Evolutionary conservation across 1,284 basidiomycete species (phyloP).

Genomic region (Apiotrichum sp.): DNA sequence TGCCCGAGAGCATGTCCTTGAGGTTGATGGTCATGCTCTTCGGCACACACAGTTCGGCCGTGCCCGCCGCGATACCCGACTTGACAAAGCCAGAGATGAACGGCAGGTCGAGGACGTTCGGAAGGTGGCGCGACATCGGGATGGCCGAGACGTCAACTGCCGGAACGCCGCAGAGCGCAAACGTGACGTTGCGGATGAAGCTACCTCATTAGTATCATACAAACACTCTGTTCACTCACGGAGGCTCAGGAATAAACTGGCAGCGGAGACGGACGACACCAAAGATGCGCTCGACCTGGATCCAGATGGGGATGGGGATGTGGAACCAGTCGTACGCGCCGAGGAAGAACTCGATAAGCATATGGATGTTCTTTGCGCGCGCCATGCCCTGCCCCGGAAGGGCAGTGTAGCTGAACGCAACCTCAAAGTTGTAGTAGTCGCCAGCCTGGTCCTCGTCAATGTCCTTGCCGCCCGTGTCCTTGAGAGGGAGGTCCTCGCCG

Average conservation of each 20-base stretch:
- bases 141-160: constrained; percentile 66
- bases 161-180: constrained; percentile 73
- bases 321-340: constrained; percentile 36
- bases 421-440: constrained; percentile 64
- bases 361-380: constrained; percentile 57
- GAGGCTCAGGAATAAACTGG: constrained; percentile 68
- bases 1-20: constrained; percentile 59
- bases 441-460: constrained; percentile 50
- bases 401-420: constrained; percentile 66
- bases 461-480: constrained; percentile 44
- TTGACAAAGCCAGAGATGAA: constrained; percentile 69
- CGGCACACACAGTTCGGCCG: constrained; percentile 59
- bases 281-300: constrained; percentile 68
- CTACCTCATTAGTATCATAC: not conserved
- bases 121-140: constrained; percentile 60
- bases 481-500: constrained; percentile 39
- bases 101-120: constrained; percentile 76
- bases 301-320: constrained; percentile 57
- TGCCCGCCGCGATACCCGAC: constrained; percentile 64
- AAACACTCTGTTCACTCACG: constrained; percentile 28
- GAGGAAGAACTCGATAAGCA: constrained; percentile 67
- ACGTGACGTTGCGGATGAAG: constrained; percentile 58
- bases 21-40: constrained; percentile 65
- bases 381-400: constrained; percentile 54
- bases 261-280: constrained; percentile 68